A percentile compares a stretch with the other conserved stretches of the same genome.
phyloP scores from a whole-genome alignment of 148 eudicot genomes.

The Heliamphora exappendiculata region DNA sequence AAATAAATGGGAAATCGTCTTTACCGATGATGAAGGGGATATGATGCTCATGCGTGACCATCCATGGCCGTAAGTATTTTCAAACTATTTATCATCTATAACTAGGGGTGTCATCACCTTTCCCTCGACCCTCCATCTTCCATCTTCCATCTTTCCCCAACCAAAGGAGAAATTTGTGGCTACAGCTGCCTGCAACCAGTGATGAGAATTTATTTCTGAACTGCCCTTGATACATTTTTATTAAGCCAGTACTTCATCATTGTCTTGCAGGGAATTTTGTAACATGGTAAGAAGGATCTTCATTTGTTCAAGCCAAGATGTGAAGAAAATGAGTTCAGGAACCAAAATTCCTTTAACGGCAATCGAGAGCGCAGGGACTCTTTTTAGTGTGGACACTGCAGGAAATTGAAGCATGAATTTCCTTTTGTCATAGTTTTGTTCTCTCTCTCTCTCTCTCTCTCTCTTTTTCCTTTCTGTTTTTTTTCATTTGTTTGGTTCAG shows the following conservation, averaged over 20 bases:
- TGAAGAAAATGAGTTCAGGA: conserved; percentile 70
- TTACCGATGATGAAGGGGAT: conserved; percentile 92
- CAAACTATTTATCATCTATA: neutral
- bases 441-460: neutral
- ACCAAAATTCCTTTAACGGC: conserved; percentile 35
- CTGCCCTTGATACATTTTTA: neutral
- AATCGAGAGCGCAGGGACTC: conserved; percentile 46
- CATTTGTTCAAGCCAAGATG: conserved; percentile 80
- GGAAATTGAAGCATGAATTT: conserved; percentile 22
- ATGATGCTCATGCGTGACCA: conserved; percentile 93
- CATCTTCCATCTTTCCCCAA: too few species aligned
- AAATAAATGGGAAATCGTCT: conserved; percentile 76
- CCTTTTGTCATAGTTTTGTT: neutral
- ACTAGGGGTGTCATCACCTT: too few species aligned
- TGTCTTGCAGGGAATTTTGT: conserved; percentile 69
- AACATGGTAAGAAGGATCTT: conserved; percentile 72
- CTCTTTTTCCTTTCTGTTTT: neutral
- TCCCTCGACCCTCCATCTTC: too few species aligned
- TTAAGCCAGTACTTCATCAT: neutral
- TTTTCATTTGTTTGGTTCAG: neutral
- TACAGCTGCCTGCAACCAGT: too few species aligned
- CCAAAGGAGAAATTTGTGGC: too few species aligned
- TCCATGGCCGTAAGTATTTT: conserved; percentile 78
- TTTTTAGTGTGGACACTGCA: conserved; percentile 37
- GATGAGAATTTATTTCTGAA: neutral